A percentile compares a stretch with the other conserved stretches of the same genome.
These are phyloP conservation scores for Aphanomyces cochlioides DNA, from an alignment of 352 stramenopile genomes.

Conservation along the genomic window DNA sequence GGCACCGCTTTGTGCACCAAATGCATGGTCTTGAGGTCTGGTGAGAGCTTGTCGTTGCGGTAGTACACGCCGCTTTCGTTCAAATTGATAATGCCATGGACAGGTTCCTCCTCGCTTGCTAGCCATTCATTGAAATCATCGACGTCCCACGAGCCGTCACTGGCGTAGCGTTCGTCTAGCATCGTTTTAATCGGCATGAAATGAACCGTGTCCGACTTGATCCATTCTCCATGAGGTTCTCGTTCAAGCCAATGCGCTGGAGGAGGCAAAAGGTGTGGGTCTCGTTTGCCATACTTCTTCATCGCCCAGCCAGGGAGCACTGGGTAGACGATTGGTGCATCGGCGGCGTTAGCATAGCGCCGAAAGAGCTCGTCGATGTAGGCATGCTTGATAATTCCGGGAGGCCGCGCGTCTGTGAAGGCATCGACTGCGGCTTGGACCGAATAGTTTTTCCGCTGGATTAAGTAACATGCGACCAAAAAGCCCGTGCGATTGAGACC, in stretches of 20 bases:
- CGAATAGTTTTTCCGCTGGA: slow-evolving; percentile 43
- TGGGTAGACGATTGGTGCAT: slow-evolving; percentile 47
- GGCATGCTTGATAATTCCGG: slow-evolving; percentile 79
- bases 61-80: slow-evolving; percentile 9
- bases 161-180: slow-evolving; percentile 19
- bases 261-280: not conserved
- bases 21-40: not conserved
- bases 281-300: slow-evolving; percentile 57
- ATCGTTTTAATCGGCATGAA: slow-evolving; percentile 23
- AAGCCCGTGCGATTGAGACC: slow-evolving; percentile 77
- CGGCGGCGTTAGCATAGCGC: slow-evolving; percentile 35
- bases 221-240: not conserved
- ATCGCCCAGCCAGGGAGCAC: slow-evolving; percentile 57
- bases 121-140: not conserved
- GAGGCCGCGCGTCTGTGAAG: slow-evolving; percentile 58
- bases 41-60: not conserved
- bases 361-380: slow-evolving; percentile 74
- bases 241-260: not conserved
- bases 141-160: not conserved
- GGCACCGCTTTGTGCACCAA: not conserved
- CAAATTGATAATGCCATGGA: slow-evolving; percentile 18
- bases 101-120: not conserved
- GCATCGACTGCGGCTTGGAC: slow-evolving; percentile 59
- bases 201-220: slow-evolving; percentile 1
- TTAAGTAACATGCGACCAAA: slow-evolving; percentile 68